phyloP scores from a whole-genome alignment of 768 basidiomycete genomes.

The Leccinum longicurvipes region DNA sequence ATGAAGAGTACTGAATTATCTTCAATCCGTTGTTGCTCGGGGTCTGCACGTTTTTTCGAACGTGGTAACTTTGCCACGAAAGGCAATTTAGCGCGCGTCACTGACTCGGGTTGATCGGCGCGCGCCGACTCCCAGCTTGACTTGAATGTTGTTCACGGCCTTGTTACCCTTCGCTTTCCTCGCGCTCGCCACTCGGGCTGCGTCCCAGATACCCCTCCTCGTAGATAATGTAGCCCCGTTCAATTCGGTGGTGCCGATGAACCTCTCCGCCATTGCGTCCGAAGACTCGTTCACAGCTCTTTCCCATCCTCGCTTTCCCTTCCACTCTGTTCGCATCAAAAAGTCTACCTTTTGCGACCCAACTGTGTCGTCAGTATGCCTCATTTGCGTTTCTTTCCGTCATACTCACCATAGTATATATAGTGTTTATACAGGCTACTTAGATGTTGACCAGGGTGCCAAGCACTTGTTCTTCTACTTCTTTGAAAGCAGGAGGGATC shows the following conservation, averaged over 20 bases:
- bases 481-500: constrained; percentile 52
- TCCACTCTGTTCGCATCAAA: constrained; percentile 55
- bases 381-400: neutral
- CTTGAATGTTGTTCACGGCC: constrained; percentile 2
- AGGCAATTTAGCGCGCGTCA: constrained; percentile 11
- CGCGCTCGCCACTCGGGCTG: neutral
- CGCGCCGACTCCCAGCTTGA: too few relatives aligned
- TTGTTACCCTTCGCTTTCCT: constrained; percentile 3
- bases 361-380: constrained; percentile 40
- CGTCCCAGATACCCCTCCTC: constrained; percentile 7
- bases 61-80: constrained; percentile 30
- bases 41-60: constrained; percentile 26
- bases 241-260: constrained; percentile 5
- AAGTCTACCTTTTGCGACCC: constrained; percentile 61
- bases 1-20: neutral
- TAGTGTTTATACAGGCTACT: constrained; percentile 46
- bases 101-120: neutral
- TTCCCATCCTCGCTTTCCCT: constrained; percentile 49
- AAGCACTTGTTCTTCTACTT: constrained; percentile 59
- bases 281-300: constrained; percentile 36
- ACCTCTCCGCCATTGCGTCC: constrained; percentile 25
- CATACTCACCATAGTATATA: constrained; percentile 8
- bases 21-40: too few relatives aligned
- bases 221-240: neutral
- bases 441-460: constrained; percentile 47